Conservation (phyloP, 768 basidiomycete species). For the Kondoa subrosea region DNA sequence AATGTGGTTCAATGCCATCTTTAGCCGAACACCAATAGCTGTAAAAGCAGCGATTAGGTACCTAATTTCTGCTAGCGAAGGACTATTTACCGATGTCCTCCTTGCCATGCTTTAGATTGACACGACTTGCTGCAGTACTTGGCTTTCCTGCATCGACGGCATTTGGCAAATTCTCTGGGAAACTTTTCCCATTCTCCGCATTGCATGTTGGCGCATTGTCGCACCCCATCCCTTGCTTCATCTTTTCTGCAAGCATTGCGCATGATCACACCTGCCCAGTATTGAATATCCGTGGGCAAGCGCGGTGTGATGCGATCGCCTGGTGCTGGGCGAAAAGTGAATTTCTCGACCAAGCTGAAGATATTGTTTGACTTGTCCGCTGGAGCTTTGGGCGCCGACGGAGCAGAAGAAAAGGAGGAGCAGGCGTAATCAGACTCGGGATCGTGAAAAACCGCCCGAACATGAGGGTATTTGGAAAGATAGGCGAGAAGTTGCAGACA, state of each 20-base stretch:
- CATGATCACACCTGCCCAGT: constrained; percentile 99
- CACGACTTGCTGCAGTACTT: constrained; percentile 98
- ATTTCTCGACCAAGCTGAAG: constrained; percentile 87
- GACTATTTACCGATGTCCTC: constrained; percentile 64
- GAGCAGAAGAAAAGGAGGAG: constrained; percentile 15
- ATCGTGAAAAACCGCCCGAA: constrained; percentile 87
- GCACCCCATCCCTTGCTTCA: constrained; percentile 72
- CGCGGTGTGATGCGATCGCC: constrained; percentile 55
- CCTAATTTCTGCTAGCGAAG: constrained; percentile 29
- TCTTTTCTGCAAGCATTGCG: constrained; percentile 97
- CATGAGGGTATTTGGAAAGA: constrained; percentile 93
- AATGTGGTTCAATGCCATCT: neutral
- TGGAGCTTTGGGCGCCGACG: constrained; percentile 26
- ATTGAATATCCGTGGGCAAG: constrained; percentile 78
- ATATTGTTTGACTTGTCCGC: constrained; percentile 47
- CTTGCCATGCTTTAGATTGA: constrained; percentile 89
- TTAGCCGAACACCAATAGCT: neutral
- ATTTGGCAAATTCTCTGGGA: constrained; percentile 92
- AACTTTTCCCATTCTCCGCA: constrained; percentile 88
- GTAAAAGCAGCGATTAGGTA: neutral
- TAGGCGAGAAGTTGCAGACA: constrained; percentile 87
- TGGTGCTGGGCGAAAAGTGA: constrained; percentile 72
- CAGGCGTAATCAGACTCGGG: constrained; percentile 28
- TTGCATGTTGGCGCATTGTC: constrained; percentile 97
- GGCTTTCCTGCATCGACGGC: constrained; percentile 83